Conservation (phyloP, 2,329 filamentous ascomycete species). For the Onygena corvina region DNA sequence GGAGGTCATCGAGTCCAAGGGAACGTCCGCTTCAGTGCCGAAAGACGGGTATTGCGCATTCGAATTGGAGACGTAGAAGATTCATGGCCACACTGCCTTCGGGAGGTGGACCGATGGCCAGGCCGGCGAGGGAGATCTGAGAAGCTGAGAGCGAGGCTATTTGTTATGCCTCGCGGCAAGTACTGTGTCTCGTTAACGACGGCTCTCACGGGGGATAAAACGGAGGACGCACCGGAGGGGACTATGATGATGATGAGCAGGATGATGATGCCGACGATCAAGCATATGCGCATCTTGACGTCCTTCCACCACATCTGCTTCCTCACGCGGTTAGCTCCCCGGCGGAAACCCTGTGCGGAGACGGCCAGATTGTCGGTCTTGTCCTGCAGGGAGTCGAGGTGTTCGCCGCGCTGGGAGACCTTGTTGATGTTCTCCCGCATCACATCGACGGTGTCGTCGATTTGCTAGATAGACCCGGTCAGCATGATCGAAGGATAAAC, state of each 20-base stretch:
- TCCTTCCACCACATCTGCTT: conserved; percentile 99
- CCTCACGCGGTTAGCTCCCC: conserved; percentile 88
- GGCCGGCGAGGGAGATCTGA: too few relatives aligned
- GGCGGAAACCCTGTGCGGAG: conserved; percentile 88
- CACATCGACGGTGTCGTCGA: conserved; percentile 85
- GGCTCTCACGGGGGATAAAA: background rate
- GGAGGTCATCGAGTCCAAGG: too few relatives aligned
- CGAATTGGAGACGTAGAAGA: too few relatives aligned
- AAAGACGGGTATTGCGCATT: too few relatives aligned
- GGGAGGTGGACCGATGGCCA: too few relatives aligned
- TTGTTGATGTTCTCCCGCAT: conserved; percentile 98
- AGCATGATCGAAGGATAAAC: conserved; percentile 11
- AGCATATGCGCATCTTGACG: conserved; percentile 99
- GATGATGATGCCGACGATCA: conserved; percentile 81
- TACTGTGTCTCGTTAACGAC: background rate
- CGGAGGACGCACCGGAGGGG: conserved; percentile 56
- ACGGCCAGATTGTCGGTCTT: conserved; percentile 87
- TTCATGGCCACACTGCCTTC: too few relatives aligned
- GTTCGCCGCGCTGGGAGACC: conserved; percentile 82
- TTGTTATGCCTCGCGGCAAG: background rate
- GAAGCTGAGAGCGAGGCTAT: too few relatives aligned
- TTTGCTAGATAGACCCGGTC: conserved; percentile 56
- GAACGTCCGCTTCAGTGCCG: too few relatives aligned
- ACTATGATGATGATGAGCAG: conserved; percentile 90
- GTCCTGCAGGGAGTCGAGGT: conserved; percentile 76